Base-by-base conservation (phyloP, 495 filamentous ascomycete genomes). In the Aspergillus leporis region DNA sequence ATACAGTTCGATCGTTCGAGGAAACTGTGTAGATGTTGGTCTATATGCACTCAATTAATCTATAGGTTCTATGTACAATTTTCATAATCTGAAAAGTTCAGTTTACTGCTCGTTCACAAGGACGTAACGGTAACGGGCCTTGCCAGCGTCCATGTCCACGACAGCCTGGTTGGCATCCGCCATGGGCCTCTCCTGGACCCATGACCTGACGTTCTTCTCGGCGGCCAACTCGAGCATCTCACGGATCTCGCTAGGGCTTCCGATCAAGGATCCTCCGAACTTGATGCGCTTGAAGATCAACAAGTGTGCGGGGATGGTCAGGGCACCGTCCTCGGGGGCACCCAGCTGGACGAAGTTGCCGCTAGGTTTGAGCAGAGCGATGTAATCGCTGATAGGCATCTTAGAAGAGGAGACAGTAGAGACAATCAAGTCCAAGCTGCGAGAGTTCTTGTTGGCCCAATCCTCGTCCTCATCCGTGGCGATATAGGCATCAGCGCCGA, bases 291-390 rank as follows among this genome's bases (percentile, higher is more conserved):
- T 87, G 21, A 54, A 61, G 46, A 91, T 40, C 40, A 55, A 21
- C 19, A 21, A 1, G 9, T 10, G 16, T 83, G 3, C 91, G 61
- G 0, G 78, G 57, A 61, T 88, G 85, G 40, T 76, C 58, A 91
- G 75, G 0, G 70, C 68, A 9, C 87, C 82, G 54, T 84, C 84
- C 64, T 85, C 79, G 0, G 82, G 80, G 12, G 76, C 77, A 19
- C 90, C 90, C 45, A 93, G 85, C 70, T 91, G 88, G 52, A 92
- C 81, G 63, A 91, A 87, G 8, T 72, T 74, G n/a, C 90, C 89
- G 28, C 84, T 78, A 14, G 79, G 74, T 36, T 80, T 74, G 38
- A 92, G 75, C 3, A 91, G 76, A 18, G 62, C 40, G 9, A 93
- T 70, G 63, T 92, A 92, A 22, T 78, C 65, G 48, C 66, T 67